Base-by-base conservation (phyloP, 495 filamentous ascomycete species). In the Penicillium manginii region DNA sequence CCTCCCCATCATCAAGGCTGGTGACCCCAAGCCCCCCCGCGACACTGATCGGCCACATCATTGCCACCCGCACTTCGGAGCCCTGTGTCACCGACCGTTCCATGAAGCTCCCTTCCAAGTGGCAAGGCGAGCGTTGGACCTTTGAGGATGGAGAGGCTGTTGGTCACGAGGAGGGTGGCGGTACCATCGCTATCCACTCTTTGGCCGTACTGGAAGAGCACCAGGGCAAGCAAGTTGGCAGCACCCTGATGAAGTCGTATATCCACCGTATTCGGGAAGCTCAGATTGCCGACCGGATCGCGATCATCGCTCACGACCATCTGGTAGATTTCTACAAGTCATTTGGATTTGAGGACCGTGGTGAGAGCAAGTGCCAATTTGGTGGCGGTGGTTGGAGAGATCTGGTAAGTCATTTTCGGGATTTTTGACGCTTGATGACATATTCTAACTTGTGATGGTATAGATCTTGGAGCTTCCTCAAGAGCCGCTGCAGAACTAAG, bases 361-460 rank as follows among this genome's bases (percentile, higher is more conserved):
- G 92, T 0, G 67, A 74, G 53, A 96, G 91, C 70, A 69, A 77
- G 50, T 81, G 77, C 49, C 74, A 76, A 52, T 92, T 90, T 73
- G 90, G 87, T 10, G 92, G 91, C 21, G 91, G 91, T 52, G 88
- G 85, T 22, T 97, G 92, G 91, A 77, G 82, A 61, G 85, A 96
- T 72, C 40, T 81, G 72, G 78, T 79, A 61, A 55, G 75, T 66
- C 45, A 15, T 40, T 40, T 46, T n/a, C 15, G 19, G 2, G 12
- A 21, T n/a, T 4, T 15, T 32, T 49, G n/a, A 31, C 35, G 15
- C 23, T 23, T 10, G 12, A 17, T n/a, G 22, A 45, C 15, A 33
- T 49, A n/a, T 50, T 35, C 58, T 60, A 33, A 60, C 52, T 18
- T 9, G 15, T 9, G 35, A 15, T 17, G 10, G 18, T n/a, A 14